Evolutionary conservation across 202 grass and related monocot species (phyloP).

Genomic region (Thinopyrum obtusiflorum): DNA sequence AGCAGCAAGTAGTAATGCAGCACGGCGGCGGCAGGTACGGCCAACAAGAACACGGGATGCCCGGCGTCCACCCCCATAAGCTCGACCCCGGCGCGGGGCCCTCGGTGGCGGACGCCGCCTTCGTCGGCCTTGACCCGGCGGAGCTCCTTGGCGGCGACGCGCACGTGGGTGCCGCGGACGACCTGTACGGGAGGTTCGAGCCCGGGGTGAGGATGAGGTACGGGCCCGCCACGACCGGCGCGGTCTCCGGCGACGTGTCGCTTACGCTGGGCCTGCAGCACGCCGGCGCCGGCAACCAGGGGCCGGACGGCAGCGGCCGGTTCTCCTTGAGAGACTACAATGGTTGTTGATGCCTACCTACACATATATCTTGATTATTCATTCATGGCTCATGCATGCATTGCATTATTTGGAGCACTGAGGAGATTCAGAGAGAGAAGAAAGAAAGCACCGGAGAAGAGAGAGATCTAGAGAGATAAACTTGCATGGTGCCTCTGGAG

Average conservation of each 20-base stretch:
- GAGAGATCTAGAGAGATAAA: constrained; percentile 35
- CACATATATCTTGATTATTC: constrained; percentile 31
- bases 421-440: constrained; percentile 18
- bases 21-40: constrained; percentile 36
- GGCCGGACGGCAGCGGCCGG: constrained; percentile 55
- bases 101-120: constrained; percentile 36
- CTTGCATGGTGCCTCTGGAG: constrained; percentile 25
- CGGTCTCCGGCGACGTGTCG: constrained; percentile 67
- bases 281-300: constrained; percentile 53
- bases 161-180: constrained; percentile 44
- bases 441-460: not conserved
- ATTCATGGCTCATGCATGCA: constrained; percentile 42
- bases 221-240: constrained; percentile 32
- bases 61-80: constrained; percentile 42
- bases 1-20: constrained; percentile 29
- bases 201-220: constrained; percentile 56
- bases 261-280: constrained; percentile 92
- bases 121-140: constrained; percentile 60
- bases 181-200: constrained; percentile 68
- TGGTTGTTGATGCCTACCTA: constrained; percentile 50
- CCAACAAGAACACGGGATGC: constrained; percentile 32
- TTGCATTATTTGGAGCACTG: constrained; percentile 24
- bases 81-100: constrained; percentile 46
- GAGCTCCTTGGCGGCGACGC: constrained; percentile 64
- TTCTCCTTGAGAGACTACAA: constrained; percentile 92